phyloP scores from a whole-genome alignment of 768 basidiomycete species.

The Rhodotorula toruloides region DNA sequence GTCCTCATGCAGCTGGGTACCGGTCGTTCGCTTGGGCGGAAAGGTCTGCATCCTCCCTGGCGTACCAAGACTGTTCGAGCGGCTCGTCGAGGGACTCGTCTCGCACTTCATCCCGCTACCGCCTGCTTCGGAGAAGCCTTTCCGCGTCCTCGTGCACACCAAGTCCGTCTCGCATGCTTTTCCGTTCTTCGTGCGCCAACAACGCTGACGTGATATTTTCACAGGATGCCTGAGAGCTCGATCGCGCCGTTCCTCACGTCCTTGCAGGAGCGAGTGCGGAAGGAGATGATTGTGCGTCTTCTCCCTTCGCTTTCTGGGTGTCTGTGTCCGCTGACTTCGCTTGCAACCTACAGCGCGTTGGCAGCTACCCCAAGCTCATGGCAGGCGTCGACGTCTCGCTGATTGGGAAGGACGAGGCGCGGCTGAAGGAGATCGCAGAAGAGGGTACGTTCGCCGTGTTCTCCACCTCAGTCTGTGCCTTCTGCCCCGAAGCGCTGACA shows the following conservation, averaged over 20 bases:
- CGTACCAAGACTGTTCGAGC: slow-evolving; percentile 56
- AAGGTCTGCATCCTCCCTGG: slow-evolving; percentile 90
- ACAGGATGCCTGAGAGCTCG: slow-evolving; percentile 71
- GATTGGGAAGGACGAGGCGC: slow-evolving; percentile 52
- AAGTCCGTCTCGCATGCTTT: slow-evolving; percentile 51
- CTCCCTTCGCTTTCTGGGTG: slow-evolving; percentile 45
- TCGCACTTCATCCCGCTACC: slow-evolving; percentile 73
- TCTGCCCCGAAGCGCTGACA: slow-evolving; percentile 43
- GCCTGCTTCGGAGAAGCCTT: slow-evolving; percentile 65
- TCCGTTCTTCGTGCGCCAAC: not conserved
- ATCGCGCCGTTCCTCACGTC: slow-evolving; percentile 78
- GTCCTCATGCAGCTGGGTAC: slow-evolving; percentile 51
- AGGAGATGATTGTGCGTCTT: slow-evolving; percentile 74
- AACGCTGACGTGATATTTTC: slow-evolving; percentile 5
- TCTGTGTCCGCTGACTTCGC: not conserved
- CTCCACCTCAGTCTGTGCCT: slow-evolving; percentile 51
- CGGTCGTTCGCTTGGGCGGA: slow-evolving; percentile 75
- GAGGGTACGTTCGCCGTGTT: slow-evolving; percentile 41
- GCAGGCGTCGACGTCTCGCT: slow-evolving; percentile 66
- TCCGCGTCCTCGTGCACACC: slow-evolving; percentile 77
- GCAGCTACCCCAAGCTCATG: slow-evolving; percentile 43
- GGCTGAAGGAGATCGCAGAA: slow-evolving; percentile 48
- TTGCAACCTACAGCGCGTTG: slow-evolving; percentile 11
- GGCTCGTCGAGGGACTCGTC: slow-evolving; percentile 44
- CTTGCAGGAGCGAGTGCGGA: slow-evolving; percentile 65